Evolutionary conservation across 2,329 filamentous ascomycete species (phyloP).

Genomic region (Ceratocystis eucalypticola): DNA sequence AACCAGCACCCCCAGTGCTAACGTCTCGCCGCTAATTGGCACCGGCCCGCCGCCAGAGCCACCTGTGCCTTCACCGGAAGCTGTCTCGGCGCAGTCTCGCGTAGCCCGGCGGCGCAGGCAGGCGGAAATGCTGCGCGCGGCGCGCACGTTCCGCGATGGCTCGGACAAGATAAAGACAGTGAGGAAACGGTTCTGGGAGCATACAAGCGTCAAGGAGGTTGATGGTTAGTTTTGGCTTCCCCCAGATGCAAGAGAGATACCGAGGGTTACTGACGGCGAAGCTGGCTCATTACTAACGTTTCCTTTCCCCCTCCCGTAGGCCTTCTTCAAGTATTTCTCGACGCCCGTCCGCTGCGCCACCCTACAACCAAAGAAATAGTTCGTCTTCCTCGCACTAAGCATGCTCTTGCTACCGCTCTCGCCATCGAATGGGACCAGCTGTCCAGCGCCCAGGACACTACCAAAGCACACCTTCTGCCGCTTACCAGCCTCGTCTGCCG

Average conservation of each 20-base stretch:
- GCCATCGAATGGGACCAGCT: constrained; percentile 90
- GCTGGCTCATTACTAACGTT: not conserved
- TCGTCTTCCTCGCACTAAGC: constrained; percentile 59
- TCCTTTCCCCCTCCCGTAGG: constrained; percentile 24
- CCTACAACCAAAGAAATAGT: constrained; percentile 59
- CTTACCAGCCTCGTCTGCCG: constrained; percentile 75
- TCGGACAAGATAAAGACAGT: constrained; percentile 29
- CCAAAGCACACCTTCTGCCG: constrained; percentile 77
- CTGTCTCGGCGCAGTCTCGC: constrained; percentile 27
- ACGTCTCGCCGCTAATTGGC: constrained; percentile 40
- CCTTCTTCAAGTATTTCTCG: constrained; percentile 54
- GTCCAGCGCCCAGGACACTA: constrained; percentile 65
- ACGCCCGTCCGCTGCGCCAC: constrained; percentile 65
- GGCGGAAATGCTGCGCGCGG: constrained; percentile 40
- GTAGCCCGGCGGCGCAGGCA: constrained; percentile 40
- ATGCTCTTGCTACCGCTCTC: constrained; percentile 68
- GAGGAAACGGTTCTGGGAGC: constrained; percentile 77
- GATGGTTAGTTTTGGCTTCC: constrained; percentile 36
- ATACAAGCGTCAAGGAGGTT: constrained; percentile 56
- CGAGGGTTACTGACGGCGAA: no score
- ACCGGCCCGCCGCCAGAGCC: constrained; percentile 46
- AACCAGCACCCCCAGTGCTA: constrained; percentile 29
- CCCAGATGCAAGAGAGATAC: no score
- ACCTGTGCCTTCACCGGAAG: constrained; percentile 33
- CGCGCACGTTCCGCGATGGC: constrained; percentile 34